These are phyloP conservation scores for Neurospora sp. DNA, from an alignment of 2,329 filamentous ascomycete genomes.

Conservation along the genomic window DNA sequence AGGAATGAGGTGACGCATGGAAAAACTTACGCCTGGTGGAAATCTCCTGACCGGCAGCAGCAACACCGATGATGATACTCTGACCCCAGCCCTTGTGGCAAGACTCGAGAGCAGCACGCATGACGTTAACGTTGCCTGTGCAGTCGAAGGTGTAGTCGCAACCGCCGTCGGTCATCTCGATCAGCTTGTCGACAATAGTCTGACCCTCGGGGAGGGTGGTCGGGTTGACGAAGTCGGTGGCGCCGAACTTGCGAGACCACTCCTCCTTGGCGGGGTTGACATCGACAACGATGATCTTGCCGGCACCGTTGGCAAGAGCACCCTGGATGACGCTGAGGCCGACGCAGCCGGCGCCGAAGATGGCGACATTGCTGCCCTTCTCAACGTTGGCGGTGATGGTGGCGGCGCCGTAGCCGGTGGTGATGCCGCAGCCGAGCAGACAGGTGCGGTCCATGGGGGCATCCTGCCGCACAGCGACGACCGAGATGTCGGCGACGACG, in stretches of 20 bases:
- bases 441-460: slow-evolving; percentile 95
- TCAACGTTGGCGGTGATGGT: slow-evolving; percentile 89
- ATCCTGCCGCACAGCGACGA: slow-evolving; percentile 82
- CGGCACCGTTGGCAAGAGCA: slow-evolving; percentile 72
- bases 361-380: slow-evolving; percentile 76
- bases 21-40: slow-evolving; percentile 71
- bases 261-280: slow-evolving; percentile 85
- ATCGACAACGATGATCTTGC: slow-evolving; percentile 63
- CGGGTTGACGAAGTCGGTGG: slow-evolving; percentile 95
- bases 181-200: slow-evolving; percentile 81
- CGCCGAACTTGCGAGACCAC: slow-evolving; percentile 91
- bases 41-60: slow-evolving; percentile 93
- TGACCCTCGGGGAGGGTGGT: slow-evolving; percentile 60
- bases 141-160: slow-evolving; percentile 99
- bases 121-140: slow-evolving; percentile 93
- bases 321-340: slow-evolving; percentile 93
- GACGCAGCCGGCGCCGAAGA: slow-evolving; percentile 95
- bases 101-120: slow-evolving; percentile 90
- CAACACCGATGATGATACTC: slow-evolving; percentile 96
- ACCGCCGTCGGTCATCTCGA: slow-evolving; percentile 96
- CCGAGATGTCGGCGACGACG: slow-evolving; percentile 95
- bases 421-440: slow-evolving; percentile 94
- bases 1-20: not conserved
- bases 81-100: slow-evolving; percentile 99
- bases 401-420: slow-evolving; percentile 93